Percentiles rank a stretch among this genome's conserved stretches.
These are phyloP conservation scores for Clarireedia sp. DNA, from an alignment of 2,329 filamentous ascomycete genomes.

Conservation along the genomic window DNA sequence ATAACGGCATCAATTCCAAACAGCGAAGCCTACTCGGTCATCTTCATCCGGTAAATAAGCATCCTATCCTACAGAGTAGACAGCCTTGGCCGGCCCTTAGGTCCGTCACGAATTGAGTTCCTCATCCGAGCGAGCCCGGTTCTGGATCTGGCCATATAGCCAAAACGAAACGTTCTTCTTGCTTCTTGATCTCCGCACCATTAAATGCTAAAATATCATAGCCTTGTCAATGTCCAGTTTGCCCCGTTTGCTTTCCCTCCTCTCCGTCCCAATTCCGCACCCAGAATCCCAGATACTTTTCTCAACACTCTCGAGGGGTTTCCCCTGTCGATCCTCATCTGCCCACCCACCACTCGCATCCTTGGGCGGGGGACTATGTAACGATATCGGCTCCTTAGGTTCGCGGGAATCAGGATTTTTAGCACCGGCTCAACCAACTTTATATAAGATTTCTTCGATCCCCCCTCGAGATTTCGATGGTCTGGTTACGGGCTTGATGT, in stretches of 20 bases:
- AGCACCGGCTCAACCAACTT: neutral
- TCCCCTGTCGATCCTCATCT: neutral
- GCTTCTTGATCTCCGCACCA: too few relatives aligned
- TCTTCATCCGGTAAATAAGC: neutral
- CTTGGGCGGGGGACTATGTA: too few relatives aligned
- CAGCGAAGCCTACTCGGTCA: neutral
- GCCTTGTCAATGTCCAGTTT: slow-evolving; percentile 8
- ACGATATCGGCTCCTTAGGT: neutral
- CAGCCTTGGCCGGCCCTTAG: too few relatives aligned
- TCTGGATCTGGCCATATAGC: neutral
- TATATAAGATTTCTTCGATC: slow-evolving; percentile 1
- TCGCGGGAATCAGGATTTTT: slow-evolving; percentile 3
- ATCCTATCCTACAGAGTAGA: too few relatives aligned
- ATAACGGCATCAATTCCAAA: neutral
- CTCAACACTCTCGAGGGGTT: neutral
- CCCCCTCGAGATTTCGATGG: slow-evolving; percentile 4
- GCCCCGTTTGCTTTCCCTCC: neutral
- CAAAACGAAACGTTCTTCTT: neutral
- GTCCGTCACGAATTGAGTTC: neutral
- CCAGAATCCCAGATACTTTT: neutral
- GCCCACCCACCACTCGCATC: too few relatives aligned
- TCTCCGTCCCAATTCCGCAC: neutral
- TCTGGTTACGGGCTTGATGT: neutral
- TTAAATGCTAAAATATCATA: neutral
- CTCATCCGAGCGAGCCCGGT: neutral